phyloP scores from a whole-genome alignment of 176 grass and related monocot genomes.

The Hyparrhenia diplandra region DNA sequence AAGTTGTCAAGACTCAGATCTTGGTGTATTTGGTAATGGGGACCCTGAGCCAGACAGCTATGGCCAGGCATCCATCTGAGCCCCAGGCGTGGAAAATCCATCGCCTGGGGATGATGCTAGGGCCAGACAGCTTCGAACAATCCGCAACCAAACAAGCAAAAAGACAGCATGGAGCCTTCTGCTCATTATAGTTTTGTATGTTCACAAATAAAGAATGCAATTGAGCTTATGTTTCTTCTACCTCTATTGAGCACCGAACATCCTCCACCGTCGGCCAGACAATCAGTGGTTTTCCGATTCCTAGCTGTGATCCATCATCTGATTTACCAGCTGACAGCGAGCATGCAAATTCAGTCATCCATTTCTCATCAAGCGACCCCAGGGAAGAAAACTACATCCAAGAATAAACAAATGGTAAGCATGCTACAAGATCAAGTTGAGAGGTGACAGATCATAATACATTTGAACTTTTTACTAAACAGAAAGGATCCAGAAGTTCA shows the following conservation, averaged over 20 bases:
- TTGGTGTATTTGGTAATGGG: too few species aligned
- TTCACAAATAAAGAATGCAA: neutral
- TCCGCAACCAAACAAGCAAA: too few species aligned
- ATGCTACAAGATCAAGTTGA: neutral
- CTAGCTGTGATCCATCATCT: slow-evolving; percentile 62
- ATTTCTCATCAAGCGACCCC: slow-evolving; percentile 96
- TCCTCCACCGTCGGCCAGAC: slow-evolving; percentile 93
- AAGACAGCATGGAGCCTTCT: neutral
- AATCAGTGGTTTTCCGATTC: slow-evolving; percentile 75
- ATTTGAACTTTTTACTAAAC: neutral
- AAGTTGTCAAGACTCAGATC: neutral
- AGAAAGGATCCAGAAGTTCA: neutral
- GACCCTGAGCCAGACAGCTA: too few species aligned
- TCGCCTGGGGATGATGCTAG: too few species aligned
- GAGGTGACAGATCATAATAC: neutral
- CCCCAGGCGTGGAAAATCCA: too few species aligned
- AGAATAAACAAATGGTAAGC: slow-evolving; percentile 9
- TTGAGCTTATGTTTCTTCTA: slow-evolving; percentile 42
- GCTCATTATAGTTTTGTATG: neutral
- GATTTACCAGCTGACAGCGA: slow-evolving; percentile 76
- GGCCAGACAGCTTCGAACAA: too few species aligned
- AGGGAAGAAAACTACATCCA: slow-evolving; percentile 82
- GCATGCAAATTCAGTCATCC: slow-evolving; percentile 71
- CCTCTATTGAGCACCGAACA: slow-evolving; percentile 94
- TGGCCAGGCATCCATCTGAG: too few species aligned